Percentiles rank a stretch among this genome's conserved stretches.
Evolutionary conservation across 2,329 filamentous ascomycete genomes (phyloP).

Genomic region (Colletotrichum cuscutae): DNA sequence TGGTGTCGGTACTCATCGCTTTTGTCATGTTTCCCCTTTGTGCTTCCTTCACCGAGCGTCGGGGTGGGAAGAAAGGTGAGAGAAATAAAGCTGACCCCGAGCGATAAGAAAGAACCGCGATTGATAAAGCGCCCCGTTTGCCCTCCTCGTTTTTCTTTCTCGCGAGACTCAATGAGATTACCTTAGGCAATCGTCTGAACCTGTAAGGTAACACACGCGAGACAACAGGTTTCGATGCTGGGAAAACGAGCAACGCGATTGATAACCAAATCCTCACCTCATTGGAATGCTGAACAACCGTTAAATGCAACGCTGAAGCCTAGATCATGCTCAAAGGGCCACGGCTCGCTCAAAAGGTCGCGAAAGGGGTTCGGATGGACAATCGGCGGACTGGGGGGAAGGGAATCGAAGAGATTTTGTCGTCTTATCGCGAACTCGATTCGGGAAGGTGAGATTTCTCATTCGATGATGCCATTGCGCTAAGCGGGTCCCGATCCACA

Average conservation of each 20-base stretch:
- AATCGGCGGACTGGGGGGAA: not conserved
- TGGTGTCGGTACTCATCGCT: slow-evolving; percentile 29
- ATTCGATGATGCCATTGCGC: slow-evolving; percentile 32
- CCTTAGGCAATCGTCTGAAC: not conserved
- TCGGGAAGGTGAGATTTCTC: slow-evolving; percentile 32
- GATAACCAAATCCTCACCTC: not conserved
- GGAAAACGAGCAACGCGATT: not conserved
- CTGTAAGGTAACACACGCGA: not conserved
- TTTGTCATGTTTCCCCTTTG: not conserved
- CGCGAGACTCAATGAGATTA: not conserved
- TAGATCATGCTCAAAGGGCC: not conserved
- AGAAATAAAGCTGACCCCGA: not conserved
- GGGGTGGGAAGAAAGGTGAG: not conserved
- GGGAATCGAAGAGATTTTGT: slow-evolving; percentile 14
- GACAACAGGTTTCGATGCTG: not conserved
- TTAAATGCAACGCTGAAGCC: not conserved
- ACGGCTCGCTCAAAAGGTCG: not conserved
- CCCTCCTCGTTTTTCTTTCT: not conserved
- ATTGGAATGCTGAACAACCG: not conserved
- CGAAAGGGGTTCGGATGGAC: not conserved
- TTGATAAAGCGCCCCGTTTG: not conserved
- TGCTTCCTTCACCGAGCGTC: slow-evolving; percentile 17
- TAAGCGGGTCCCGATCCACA: slow-evolving; percentile 30
- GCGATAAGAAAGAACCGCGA: not conserved
- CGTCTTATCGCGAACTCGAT: slow-evolving; percentile 29